Conservation (phyloP, 495 filamentous ascomycete genomes). For the Trichoderma gamsii region DNA sequence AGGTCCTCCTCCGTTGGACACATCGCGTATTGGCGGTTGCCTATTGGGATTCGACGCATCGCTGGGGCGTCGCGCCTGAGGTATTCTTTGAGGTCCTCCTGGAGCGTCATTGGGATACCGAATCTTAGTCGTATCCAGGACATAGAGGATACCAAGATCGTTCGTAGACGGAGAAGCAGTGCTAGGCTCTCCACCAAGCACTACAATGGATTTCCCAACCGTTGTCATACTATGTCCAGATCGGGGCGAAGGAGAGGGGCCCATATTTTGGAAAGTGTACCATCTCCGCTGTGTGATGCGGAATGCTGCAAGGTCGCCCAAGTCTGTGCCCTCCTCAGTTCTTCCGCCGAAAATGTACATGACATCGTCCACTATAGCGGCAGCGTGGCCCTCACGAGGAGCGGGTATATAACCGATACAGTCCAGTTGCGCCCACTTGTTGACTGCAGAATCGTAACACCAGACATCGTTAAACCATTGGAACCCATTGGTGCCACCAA, state of each 20-base stretch:
- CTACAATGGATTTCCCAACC: conserved; percentile 83
- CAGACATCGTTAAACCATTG: conserved; percentile 99
- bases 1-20: conserved; percentile 41
- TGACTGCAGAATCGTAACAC: conserved; percentile 80
- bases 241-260: conserved; percentile 83
- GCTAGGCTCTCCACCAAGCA: conserved; percentile 90
- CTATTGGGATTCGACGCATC: conserved; percentile 30
- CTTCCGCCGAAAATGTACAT: conserved; percentile 99
- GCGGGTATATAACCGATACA: conserved; percentile 97
- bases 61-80: conserved; percentile 36
- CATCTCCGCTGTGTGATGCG: conserved; percentile 84
- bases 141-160: conserved; percentile 84
- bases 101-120: conserved; percentile 81
- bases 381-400: conserved; percentile 89
- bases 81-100: conserved; percentile 37
- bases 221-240: conserved; percentile 98
- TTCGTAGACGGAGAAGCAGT: conserved; percentile 69
- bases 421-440: conserved; percentile 79
- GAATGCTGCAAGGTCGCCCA: conserved; percentile 94
- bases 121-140: conserved; percentile 92
- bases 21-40: conserved; percentile 53
- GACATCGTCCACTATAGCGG: conserved; percentile 86
- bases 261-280: conserved; percentile 99
- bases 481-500: conserved; percentile 91
- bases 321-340: conserved; percentile 81